Conservation (phyloP, 2,329 filamentous ascomycete species). For the Fusarium euwallaceae region DNA sequence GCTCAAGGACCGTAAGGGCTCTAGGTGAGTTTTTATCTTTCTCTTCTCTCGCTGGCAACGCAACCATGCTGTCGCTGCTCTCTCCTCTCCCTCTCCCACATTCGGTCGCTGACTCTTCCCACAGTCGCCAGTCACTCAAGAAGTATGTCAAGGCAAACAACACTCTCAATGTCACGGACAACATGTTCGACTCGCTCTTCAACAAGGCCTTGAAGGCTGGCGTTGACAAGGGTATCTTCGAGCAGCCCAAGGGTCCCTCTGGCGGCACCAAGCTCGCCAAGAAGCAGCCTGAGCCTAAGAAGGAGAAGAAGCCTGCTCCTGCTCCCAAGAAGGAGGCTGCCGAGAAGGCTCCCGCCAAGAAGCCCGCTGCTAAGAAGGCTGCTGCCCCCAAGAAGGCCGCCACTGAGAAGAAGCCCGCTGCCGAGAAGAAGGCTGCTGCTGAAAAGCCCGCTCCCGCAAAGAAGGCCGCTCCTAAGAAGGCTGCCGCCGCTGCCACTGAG, state of each 20-base stretch:
- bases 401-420: constrained; percentile 52
- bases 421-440: constrained; percentile 49
- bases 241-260: constrained; percentile 91
- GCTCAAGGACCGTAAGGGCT: constrained; percentile 74
- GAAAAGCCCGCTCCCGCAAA: constrained; percentile 53
- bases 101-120: constrained; percentile 26
- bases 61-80: constrained; percentile 13
- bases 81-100: neutral
- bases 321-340: constrained; percentile 50
- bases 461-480: constrained; percentile 48
- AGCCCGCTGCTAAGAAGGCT: constrained; percentile 62
- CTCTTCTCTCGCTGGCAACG: constrained; percentile 13
- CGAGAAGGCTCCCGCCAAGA: constrained; percentile 71
- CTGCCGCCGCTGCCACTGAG: constrained; percentile 35
- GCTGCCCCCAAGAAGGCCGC: constrained; percentile 50
- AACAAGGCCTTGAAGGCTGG: constrained; percentile 87
- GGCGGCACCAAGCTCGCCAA: constrained; percentile 94
- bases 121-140: constrained; percentile 71
- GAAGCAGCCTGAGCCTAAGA: constrained; percentile 68
- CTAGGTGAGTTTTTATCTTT: constrained; percentile 51
- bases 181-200: constrained; percentile 80
- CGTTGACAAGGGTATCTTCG: constrained; percentile 88
- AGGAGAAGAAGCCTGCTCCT: constrained; percentile 50
- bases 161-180: constrained; percentile 61
- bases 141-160: constrained; percentile 72